Percentiles rank a stretch among this genome's conserved stretches.
Conservation (phyloP, 2,329 filamentous ascomycete species). For the Xylariaceae sp. region DNA sequence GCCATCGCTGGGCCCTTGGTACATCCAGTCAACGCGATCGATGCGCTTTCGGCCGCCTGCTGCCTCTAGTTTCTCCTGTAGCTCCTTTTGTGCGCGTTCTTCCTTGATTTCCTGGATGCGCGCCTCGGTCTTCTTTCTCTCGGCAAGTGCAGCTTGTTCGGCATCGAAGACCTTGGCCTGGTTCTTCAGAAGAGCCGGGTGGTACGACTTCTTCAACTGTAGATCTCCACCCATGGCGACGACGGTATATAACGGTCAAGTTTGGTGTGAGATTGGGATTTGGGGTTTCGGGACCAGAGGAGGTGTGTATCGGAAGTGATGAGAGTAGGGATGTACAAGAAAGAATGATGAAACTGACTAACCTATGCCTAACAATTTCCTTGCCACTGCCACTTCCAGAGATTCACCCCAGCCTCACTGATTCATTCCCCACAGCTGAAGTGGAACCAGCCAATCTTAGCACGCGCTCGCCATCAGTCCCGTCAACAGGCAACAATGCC, state of each 20-base stretch:
- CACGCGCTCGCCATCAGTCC: too few species aligned
- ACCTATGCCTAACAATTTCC: too few species aligned
- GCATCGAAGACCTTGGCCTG: constrained; percentile 87
- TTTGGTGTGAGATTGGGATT: too few species aligned
- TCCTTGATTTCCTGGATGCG: constrained; percentile 91
- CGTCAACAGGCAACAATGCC: too few species aligned
- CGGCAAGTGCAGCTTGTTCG: constrained; percentile 70
- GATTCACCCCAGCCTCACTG: too few species aligned
- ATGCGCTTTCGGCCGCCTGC: constrained; percentile 77
- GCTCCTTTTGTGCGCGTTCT: constrained; percentile 86
- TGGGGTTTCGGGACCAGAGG: too few species aligned
- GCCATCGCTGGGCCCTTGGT: constrained; percentile 77
- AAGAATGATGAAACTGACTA: too few species aligned
- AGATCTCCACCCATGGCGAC: constrained; percentile 79
- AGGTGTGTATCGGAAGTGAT: too few species aligned
- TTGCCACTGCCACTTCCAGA: too few species aligned
- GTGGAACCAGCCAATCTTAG: too few species aligned
- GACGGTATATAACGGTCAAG: not conserved
- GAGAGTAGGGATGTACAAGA: too few species aligned
- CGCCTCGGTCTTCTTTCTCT: constrained; percentile 90
- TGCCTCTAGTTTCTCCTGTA: constrained; percentile 83
- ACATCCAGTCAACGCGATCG: constrained; percentile 97
- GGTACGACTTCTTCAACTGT: constrained; percentile 93
- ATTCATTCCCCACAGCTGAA: too few species aligned
- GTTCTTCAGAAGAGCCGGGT: constrained; percentile 86